Evolutionary conservation across 805 yeast species (phyloP), one percentile per base, ranked within the genome.

Genomic region (Debaryomyces hansenii): DNA sequence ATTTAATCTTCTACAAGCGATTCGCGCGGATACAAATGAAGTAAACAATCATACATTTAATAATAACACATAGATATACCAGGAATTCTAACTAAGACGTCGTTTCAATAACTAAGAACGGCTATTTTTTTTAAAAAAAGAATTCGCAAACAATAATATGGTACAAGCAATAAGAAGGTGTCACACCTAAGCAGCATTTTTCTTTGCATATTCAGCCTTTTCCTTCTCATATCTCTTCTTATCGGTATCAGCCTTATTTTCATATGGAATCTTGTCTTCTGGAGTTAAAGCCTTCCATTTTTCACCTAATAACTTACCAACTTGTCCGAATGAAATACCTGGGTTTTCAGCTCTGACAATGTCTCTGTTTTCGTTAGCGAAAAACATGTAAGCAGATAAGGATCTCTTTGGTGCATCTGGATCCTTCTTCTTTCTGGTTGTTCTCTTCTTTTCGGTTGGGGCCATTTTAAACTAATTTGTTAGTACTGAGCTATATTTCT

Each of bases 351-450:
- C 84, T 70, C 96, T 84, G 58, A 94, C 96, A 54, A 83, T 82
- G 73, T 92, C 97, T 80, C 99, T 91, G 81, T 88, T 87, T 66
- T 90, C 97, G 69, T 90, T 90, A 60, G 99, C 98, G 66, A 91
- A 94, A 83, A 89, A 92, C 98, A 94, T 91, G 84, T 92, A 94
- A 41, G 98, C 97, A 50, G 97, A 90, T 68, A 94, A 77, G 20
- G 97, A 90, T 75, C 98, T 89, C 89, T 94, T 94, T 71, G 99
- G 99, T 56, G 99, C 99, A 72, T 92, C 91, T 77, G 99, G 96
- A 72, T 89, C 96, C 77, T 73, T 73, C 75, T 72, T 73, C 63
- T 72, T 72, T 70, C 78, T 72, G 47, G 72, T 59, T 45, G 73
- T 48, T 56, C 67, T 73, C 64, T 69, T 72, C 58, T 65, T 73